Evolutionary conservation across 495 filamentous ascomycete species (phyloP).

Genomic region (Neurospora sp.): DNA sequence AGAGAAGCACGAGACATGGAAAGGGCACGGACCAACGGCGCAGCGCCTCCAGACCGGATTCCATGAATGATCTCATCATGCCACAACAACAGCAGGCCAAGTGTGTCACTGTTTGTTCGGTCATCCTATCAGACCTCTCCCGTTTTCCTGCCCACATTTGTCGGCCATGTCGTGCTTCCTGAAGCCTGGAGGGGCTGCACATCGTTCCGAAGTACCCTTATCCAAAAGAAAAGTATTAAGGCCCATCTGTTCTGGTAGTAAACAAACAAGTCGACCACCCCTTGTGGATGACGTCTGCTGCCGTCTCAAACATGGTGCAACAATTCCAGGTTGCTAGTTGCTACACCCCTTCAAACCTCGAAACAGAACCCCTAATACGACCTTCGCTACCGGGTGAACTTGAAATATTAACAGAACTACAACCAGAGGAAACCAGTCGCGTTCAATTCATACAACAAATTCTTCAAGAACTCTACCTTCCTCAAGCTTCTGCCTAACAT

Average conservation of each 20-base stretch:
- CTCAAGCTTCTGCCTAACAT: neutral
- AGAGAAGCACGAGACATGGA: neutral
- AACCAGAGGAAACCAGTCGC: neutral
- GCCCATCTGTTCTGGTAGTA: neutral
- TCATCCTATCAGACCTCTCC: neutral
- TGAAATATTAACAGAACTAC: neutral
- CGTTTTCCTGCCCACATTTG: neutral
- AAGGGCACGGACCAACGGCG: neutral
- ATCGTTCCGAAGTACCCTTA: slow-evolving; percentile 1
- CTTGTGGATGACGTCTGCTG: neutral
- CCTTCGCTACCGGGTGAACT: neutral
- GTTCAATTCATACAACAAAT: neutral
- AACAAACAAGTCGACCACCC: neutral
- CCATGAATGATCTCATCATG: slow-evolving; percentile 26
- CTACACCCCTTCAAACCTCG: neutral
- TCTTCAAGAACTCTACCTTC: neutral
- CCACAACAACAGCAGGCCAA: slow-evolving; percentile 10
- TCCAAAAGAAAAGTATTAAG: neutral
- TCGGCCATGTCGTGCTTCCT: neutral
- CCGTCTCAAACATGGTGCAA: neutral
- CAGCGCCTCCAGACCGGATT: neutral
- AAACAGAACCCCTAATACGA: neutral
- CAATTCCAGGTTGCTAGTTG: neutral
- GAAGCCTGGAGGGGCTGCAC: neutral
- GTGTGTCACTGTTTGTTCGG: slow-evolving; percentile 2